These are phyloP conservation scores for Bruguiera sexangula DNA, from an alignment of 345 rosid genomes.

Conservation along the genomic window DNA sequence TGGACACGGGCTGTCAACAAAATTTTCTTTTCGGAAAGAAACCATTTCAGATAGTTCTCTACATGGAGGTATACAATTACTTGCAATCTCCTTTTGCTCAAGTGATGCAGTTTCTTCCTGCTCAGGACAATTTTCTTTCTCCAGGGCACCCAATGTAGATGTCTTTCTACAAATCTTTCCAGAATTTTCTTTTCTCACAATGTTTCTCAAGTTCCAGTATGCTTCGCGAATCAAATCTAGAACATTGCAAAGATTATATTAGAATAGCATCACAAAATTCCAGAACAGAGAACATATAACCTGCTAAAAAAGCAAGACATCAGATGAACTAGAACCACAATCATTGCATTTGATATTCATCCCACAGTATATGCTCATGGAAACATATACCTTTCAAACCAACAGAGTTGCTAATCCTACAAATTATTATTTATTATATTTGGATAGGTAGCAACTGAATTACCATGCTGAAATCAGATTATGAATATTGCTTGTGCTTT, in stretches of 20 bases:
- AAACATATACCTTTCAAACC: no score
- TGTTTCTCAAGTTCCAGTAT: conserved; percentile 63
- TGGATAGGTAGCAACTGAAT: no score
- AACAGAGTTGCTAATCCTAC: no score
- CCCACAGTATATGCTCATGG: no score
- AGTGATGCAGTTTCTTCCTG: conserved; percentile 15
- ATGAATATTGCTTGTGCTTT: no score
- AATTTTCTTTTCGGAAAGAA: conserved; percentile 73
- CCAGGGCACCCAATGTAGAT: conserved; percentile 23
- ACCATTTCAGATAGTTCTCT: conserved; percentile 53
- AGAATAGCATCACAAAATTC: not conserved
- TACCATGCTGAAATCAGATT: no score
- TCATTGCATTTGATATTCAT: not conserved
- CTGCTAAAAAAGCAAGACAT: no score
- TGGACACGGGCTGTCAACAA: conserved; percentile 43
- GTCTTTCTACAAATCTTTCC: conserved; percentile 28
- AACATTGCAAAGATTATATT: conserved; percentile 1
- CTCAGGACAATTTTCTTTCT: conserved; percentile 25
- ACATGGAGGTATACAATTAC: conserved; percentile 16
- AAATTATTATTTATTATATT: no score
- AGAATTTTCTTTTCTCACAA: conserved; percentile 35
- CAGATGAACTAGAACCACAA: no score
- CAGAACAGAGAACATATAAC: not conserved
- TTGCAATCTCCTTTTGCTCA: conserved; percentile 22
- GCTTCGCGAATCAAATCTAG: conserved; percentile 75